phyloP scores from a whole-genome alignment of 176 grass and related monocot species.

The Poa pratensis region DNA sequence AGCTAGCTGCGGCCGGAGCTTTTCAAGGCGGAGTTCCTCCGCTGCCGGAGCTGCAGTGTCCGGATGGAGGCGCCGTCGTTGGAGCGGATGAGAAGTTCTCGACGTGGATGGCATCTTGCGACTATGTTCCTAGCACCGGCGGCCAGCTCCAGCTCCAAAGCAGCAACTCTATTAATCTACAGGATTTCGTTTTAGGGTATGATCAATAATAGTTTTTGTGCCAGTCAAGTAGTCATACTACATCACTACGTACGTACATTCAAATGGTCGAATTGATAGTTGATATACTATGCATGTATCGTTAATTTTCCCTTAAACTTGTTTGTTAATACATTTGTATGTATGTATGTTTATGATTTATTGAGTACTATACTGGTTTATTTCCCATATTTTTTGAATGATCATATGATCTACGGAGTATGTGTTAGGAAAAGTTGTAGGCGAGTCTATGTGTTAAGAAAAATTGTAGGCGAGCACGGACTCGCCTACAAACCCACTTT shows the following conservation, averaged over 20 bases:
- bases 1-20: constrained; percentile 15
- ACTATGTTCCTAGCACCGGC: constrained; percentile 37
- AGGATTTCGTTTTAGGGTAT: constrained; percentile 61
- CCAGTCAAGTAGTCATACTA: not conserved
- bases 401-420: too few relatives aligned
- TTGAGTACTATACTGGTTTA: not conserved
- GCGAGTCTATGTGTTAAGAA: too few relatives aligned
- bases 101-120: constrained; percentile 48
- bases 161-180: constrained; percentile 47
- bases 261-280: constrained; percentile 31
- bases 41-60: constrained; percentile 54
- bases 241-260: not conserved
- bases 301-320: constrained; percentile 30
- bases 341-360: not conserved
- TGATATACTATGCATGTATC: constrained; percentile 26
- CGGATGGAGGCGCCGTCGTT: constrained; percentile 35
- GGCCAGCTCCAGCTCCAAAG: constrained; percentile 32
- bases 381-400: not conserved
- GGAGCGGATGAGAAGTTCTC: constrained; percentile 59
- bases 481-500: too few relatives aligned
- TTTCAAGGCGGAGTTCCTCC: constrained; percentile 40
- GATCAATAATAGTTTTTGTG: constrained; percentile 42
- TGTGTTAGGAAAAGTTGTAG: too few relatives aligned
- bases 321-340: constrained; percentile 38
- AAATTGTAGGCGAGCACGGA: too few relatives aligned